Base-by-base conservation (phyloP, 768 basidiomycete species). In the Auricularia sp. region DNA sequence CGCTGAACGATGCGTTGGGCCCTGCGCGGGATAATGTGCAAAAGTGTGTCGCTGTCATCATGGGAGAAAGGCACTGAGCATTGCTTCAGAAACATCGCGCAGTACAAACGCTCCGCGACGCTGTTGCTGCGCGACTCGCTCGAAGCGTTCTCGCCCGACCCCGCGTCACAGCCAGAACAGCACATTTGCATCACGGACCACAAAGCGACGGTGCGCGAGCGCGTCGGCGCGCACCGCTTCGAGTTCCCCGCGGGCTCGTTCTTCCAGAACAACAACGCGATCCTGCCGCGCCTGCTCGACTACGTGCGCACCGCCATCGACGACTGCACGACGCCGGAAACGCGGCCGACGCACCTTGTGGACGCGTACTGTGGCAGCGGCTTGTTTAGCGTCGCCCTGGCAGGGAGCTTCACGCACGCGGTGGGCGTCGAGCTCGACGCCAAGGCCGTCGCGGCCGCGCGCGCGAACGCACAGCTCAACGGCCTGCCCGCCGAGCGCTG, bases 241-340 rank as follows among this genome's bases (percentile, higher is more conserved):
- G 87, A 94, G 72, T 95, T 91, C 75, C 83, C 80, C 23, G 91
- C 87, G 5, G 86, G 89, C 59, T 89, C 91, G 3, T 99, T 98
- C 80, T 98, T 98, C 83, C 96, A 99, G 72, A 98, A 98, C 79
- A 99, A 99, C 82, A 95, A 96, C 72, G 86, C 91, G 6, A 90
- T 96, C 44, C 83, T 98, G 35, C 80, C 86, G 5, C 86, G 91
- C 0, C 81, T 99, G 61, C 90, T 90, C n/a, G 72, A 83, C 66
- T 92, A 95, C 76, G 93, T 96, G 63, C 81, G 82, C 54, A 82
- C 87, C 35, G 85, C 88, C 62, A 86, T 94, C 56, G 47, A 51
- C 18, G 47, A 10, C 10, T 18, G 14, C 18, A 33, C 14, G 11
- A 59, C 56, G 51, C 71, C 18, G 62, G 71, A 64, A 67, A 66